Percentiles rank a stretch among this genome's conserved stretches.
These are phyloP conservation scores for Pleurotus pulmonarius DNA, from an alignment of 768 basidiomycete genomes.

Conservation along the genomic window DNA sequence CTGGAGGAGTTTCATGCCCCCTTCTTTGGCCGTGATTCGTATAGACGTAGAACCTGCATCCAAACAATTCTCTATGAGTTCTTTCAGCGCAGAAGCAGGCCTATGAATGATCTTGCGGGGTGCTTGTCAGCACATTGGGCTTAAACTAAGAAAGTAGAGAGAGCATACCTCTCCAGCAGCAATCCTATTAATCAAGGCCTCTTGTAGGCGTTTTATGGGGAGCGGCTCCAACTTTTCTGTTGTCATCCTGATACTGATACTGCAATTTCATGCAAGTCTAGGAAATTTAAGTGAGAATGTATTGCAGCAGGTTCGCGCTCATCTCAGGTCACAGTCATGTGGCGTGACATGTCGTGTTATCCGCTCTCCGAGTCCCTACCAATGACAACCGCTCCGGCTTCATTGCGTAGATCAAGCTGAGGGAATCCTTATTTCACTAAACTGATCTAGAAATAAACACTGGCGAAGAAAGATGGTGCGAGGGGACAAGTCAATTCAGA, in stretches of 20 bases:
- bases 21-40: conserved; percentile 88
- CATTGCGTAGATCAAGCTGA: too few species aligned
- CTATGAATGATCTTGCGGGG: conserved; percentile 73
- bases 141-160: not conserved
- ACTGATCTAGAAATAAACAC: too few species aligned
- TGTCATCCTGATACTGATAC: not conserved
- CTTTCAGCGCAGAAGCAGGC: conserved; percentile 93
- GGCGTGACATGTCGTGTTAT: not conserved
- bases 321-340: not conserved
- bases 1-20: conserved; percentile 90
- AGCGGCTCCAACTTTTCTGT: conserved; percentile 35
- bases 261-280: not conserved
- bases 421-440: too few species aligned
- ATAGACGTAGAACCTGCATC: conserved; percentile 90
- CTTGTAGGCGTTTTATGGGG: conserved; percentile 73
- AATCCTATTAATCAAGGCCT: conserved; percentile 87
- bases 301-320: not conserved
- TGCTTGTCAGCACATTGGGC: not conserved
- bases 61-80: conserved; percentile 91
- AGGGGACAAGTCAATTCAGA: too few species aligned
- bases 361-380: too few species aligned
- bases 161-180: conserved; percentile 67
- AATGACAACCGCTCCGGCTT: too few species aligned
- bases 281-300: not conserved
- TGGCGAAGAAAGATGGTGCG: too few species aligned